Percentiles rank a stretch among this genome's conserved stretches.
Conservation (phyloP, 2,329 filamentous ascomycete species). For the Sarocladium brachiariae region DNA sequence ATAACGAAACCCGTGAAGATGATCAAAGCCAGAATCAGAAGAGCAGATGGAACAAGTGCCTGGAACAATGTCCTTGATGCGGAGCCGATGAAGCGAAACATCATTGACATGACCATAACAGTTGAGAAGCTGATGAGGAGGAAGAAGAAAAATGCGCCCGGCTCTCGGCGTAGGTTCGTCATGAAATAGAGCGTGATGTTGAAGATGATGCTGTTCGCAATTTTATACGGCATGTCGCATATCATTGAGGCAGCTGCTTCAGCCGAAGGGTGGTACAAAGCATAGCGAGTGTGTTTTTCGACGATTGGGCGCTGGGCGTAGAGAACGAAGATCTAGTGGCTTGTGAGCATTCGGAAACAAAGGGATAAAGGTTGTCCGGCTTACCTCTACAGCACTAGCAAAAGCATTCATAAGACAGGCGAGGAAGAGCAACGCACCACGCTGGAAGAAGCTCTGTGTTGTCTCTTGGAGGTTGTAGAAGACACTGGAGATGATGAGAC, state of each 20-base stretch:
- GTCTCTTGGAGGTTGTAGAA: constrained; percentile 68
- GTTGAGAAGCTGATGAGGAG: constrained; percentile 67
- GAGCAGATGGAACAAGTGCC: constrained; percentile 52
- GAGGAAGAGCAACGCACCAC: constrained; percentile 79
- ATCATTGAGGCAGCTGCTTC: constrained; percentile 87
- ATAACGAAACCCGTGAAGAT: constrained; percentile 66
- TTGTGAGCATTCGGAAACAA: not conserved
- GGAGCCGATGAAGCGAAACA: constrained; percentile 77
- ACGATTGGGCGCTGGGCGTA: constrained; percentile 88
- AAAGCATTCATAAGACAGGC: constrained; percentile 83
- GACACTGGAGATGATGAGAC: constrained; percentile 70
- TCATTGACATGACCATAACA: constrained; percentile 75
- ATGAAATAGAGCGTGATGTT: constrained; percentile 12
- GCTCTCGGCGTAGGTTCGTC: constrained; percentile 9
- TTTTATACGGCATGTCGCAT: constrained; percentile 76
- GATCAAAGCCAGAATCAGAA: constrained; percentile 59
- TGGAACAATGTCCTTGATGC: constrained; percentile 63
- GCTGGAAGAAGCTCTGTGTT: constrained; percentile 70
- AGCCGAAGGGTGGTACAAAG: constrained; percentile 81
- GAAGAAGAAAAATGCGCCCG: constrained; percentile 37
- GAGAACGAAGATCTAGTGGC: constrained; percentile 62
- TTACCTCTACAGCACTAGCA: constrained; percentile 64
- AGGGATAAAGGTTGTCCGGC: constrained; percentile 15
- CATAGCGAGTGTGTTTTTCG: constrained; percentile 81
- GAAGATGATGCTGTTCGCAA: constrained; percentile 7